These are phyloP conservation scores for Francoa sonchifolia DNA, from an alignment of 441 rosid species.

Conservation along the genomic window DNA sequence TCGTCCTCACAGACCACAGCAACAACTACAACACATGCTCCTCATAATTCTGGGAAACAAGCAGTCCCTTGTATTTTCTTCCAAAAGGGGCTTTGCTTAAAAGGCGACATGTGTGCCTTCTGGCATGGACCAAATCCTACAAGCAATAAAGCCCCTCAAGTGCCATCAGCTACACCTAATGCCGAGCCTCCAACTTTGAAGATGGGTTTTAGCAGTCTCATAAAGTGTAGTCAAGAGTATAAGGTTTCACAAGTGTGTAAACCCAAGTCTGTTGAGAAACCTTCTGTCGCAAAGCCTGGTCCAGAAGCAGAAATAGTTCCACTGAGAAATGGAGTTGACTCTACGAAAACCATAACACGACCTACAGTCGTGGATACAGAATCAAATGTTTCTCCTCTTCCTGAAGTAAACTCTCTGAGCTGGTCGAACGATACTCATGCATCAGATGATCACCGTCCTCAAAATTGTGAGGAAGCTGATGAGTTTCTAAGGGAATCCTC, in stretches of 20 bases:
- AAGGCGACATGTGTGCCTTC: conserved; percentile 81
- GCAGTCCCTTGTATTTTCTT: conserved; percentile 72
- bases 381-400: conserved; percentile 17
- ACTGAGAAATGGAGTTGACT: conserved; percentile 21
- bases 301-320: conserved; percentile 21
- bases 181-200: conserved; percentile 25
- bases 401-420: conserved; percentile 27
- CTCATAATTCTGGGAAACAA: conserved; percentile 32
- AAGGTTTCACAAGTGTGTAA: conserved; percentile 19
- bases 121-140: conserved; percentile 44
- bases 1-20: conserved; percentile 21
- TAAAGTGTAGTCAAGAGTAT: conserved; percentile 28
- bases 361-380: conserved; percentile 26
- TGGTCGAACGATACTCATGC: conserved; percentile 31
- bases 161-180: conserved; percentile 15
- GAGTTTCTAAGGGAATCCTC: conserved; percentile 71
- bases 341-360: conserved; percentile 23
- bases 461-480: conserved; percentile 52
- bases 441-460: conserved; percentile 38
- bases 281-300: conserved; percentile 22
- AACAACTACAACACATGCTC: conserved; percentile 14
- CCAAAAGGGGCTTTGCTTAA: conserved; percentile 69
- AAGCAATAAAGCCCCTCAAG: conserved; percentile 28
- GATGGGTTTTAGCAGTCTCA: conserved; percentile 25
- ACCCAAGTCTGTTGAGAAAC: conserved; percentile 21